Base-by-base conservation (phyloP, 345 rosid species). In the Salix udensis region DNA sequence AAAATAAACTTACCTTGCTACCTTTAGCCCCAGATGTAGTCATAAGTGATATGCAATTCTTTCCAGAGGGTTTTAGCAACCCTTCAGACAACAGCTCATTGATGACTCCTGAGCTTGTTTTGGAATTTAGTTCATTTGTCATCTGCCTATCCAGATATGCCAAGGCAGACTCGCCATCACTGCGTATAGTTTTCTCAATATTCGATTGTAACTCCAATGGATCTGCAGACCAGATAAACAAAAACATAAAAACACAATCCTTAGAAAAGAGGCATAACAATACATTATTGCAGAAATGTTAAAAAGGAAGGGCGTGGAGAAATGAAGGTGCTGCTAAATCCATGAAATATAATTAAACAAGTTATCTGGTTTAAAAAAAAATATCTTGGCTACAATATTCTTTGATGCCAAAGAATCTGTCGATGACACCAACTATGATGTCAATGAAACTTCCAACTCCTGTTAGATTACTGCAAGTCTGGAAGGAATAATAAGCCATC, bases 11-110 rank as follows among this genome's bases (percentile, higher is more conserved):
- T 82, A 96, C 99, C 95, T 87, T 91, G 79, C 98, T 94, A 65
- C 99, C 99, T 85, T 96, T 96, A 77, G 99, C 99, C 68, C 99
- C 99, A 79, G 98, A 89, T 68, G 90, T 91, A n/a, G 99, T 96
- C 99, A 96, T 96, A 61, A 96, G 89, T 50, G 97, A 91, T 50
- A 96, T 92, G 74, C 98, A 93, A 80, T 96, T 96, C 82, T 79
- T 88, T 74, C 91, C 96, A 31, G 97, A 87, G 16, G 95, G 85
- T 85, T 96, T 96, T 71, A 92, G 73, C 78, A 93, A 77, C 65
- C 96, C 98, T 71, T 91, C 96, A 67, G 98, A 88, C 80, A 96
- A 85, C 84, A 93, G 83, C 37, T 91, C 91, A 60, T 81, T 84
- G 78, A 93, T 88, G 72, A 89, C 89, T 79, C 88, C 91, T 21